Base-by-base conservation (phyloP, 2,329 filamentous ascomycete species). In the Pseudogymnoascus sp. region DNA sequence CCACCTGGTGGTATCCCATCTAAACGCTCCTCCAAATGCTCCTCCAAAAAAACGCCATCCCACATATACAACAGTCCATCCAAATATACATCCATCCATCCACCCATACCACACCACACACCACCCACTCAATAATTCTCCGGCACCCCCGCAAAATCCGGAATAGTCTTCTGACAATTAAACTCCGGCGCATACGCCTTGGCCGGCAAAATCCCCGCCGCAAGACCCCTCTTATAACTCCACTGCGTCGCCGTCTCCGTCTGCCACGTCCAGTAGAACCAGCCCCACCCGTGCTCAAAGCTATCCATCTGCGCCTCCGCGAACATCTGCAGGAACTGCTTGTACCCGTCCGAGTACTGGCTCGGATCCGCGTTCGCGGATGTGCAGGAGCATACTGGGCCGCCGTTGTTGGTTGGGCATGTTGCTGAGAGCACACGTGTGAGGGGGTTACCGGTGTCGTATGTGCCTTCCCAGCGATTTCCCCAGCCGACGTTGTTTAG, bases 221-320 rank as follows among this genome's bases (percentile, higher is more conserved):
- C 82, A 66, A 93, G 79, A 0, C 91, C 93, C 67, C 86, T 81
- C 76, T 93, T 87, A 79, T 95, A 96, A 74, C 92, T 96, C 95
- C 95, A 99, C 77, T 97, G 91, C 65, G 87, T 81, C 59, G 89
- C 87, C 67, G 77, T 82, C 79, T 97, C 93, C 31, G 93, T 96
- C 77, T 92, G 85, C 93, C 95, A 96, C 36, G 93, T 97, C 95
- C 95, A 99, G 77, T 99, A 99, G 78, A 96, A 97, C 95, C 95
- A 99, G 59, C 95, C 95, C 88, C 90, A 95, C 5, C 90, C 91
- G 66, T 88, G 87, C 76, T 97, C 93, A 72, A 97, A 99, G 64
- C 88, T 90, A 69, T 88, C 82, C 91, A 99, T 99, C 78, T 99
- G 95, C 62, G 93, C 95, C 76, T 96, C 88, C 5, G 95, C 95